Percentiles rank a stretch among this genome's conserved stretches.
phyloP scores from a whole-genome alignment of 805 yeast genomes.

The Lipomyces japonicus region DNA sequence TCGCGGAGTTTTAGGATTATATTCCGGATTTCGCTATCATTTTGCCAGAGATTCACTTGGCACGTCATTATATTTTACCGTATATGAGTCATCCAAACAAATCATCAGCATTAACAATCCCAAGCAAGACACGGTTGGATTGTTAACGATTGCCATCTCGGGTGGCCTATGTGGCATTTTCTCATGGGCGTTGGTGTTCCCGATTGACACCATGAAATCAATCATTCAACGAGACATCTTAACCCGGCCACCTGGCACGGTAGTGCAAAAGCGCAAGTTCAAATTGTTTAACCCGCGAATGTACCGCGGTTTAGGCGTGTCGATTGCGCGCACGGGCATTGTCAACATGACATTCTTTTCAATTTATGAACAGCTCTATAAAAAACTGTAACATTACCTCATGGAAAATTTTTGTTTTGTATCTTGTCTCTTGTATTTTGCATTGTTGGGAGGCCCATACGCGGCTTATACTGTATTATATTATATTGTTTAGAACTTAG shows the following conservation, averaged over 20 bases:
- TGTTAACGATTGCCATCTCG: conserved; percentile 55
- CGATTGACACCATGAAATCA: conserved; percentile 76
- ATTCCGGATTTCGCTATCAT: conserved; percentile 70
- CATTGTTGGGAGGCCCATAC: no score
- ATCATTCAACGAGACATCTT: conserved; percentile 71
- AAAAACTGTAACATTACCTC: conserved; percentile 48
- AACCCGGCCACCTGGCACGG: conserved; percentile 51
- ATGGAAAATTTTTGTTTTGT: neutral
- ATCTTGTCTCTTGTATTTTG: neutral
- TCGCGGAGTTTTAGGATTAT: conserved; percentile 62
- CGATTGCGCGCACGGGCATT: conserved; percentile 64
- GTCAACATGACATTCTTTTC: conserved; percentile 76
- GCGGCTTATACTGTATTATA: no score
- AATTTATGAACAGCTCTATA: conserved; percentile 48
- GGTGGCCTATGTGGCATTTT: conserved; percentile 79
- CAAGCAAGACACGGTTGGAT: conserved; percentile 34
- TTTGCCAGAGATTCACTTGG: conserved; percentile 65
- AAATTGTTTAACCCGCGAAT: conserved; percentile 47
- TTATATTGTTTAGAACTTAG: no score
- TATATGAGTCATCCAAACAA: conserved; percentile 67
- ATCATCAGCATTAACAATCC: conserved; percentile 27
- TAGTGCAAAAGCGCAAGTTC: conserved; percentile 38
- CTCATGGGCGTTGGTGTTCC: conserved; percentile 73
- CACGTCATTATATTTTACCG: conserved; percentile 67
- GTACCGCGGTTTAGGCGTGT: conserved; percentile 76